Percentiles rank a stretch among this genome's conserved stretches.
phyloP scores from a whole-genome alignment of 2,329 filamentous ascomycete genomes.

The Fusarium pseudocircinatum region DNA sequence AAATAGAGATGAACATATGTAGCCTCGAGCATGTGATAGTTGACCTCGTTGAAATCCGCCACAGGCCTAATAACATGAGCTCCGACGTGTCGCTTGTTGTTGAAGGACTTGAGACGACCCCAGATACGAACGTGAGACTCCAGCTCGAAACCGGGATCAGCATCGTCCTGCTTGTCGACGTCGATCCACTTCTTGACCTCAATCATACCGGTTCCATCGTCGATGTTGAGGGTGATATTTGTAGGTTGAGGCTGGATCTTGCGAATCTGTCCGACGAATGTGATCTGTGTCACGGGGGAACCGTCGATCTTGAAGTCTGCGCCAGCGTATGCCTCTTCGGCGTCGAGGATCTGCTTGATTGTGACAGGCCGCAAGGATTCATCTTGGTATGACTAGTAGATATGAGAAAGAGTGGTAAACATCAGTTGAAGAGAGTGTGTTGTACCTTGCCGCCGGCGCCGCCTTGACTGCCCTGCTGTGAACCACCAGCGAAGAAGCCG shows the following conservation, averaged over 20 bases:
- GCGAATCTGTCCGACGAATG: slow-evolving; percentile 90
- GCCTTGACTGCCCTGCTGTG: slow-evolving; percentile 67
- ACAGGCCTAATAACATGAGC: slow-evolving; percentile 84
- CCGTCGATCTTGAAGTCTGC: slow-evolving; percentile 87
- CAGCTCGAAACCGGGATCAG: slow-evolving; percentile 67
- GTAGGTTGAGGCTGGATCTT: slow-evolving; percentile 87
- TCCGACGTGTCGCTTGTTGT: slow-evolving; percentile 82
- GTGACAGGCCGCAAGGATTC: slow-evolving; percentile 93
- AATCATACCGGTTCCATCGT: slow-evolving; percentile 92
- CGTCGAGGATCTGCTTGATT: slow-evolving; percentile 91
- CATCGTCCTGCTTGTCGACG: slow-evolving; percentile 62
- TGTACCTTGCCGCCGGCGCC: slow-evolving; percentile 56
- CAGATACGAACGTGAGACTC: slow-evolving; percentile 87
- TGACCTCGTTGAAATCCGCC: slow-evolving; percentile 89
- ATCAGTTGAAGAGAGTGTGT: not conserved
- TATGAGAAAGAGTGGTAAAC: slow-evolving; percentile 9
- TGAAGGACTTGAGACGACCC: slow-evolving; percentile 85
- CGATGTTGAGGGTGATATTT: slow-evolving; percentile 90
- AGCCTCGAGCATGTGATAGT: slow-evolving; percentile 90
- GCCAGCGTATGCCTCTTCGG: slow-evolving; percentile 76
- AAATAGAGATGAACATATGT: slow-evolving; percentile 88
- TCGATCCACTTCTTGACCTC: slow-evolving; percentile 93
- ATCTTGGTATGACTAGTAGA: slow-evolving; percentile 69
- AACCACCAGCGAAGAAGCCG: slow-evolving; percentile 69
- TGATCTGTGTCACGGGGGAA: slow-evolving; percentile 73